Evolutionary conservation across 2,329 filamentous ascomycete genomes (phyloP).

Genomic region (Grosmannia huntii): DNA sequence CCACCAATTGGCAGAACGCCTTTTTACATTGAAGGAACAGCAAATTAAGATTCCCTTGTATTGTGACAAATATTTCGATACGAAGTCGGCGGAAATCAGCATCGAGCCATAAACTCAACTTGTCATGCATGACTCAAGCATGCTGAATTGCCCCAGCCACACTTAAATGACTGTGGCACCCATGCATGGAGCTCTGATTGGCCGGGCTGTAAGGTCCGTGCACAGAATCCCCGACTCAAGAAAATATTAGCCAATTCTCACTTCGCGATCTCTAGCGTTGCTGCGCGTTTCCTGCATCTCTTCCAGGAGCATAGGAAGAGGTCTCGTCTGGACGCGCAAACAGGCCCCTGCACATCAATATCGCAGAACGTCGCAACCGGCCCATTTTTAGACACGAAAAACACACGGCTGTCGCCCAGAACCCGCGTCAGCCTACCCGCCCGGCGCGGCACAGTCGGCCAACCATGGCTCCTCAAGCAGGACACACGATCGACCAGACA

Average conservation of each 20-base stretch:
- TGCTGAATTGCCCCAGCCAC: background rate
- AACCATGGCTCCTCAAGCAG: conserved; percentile 4
- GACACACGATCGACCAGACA: conserved; percentile 40
- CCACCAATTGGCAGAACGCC: no score
- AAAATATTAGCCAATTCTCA: conserved; percentile 8
- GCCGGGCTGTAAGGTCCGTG: background rate
- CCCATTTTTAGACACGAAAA: background rate
- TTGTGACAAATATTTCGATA: background rate
- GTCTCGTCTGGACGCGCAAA: background rate
- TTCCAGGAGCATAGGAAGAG: conserved; percentile 3
- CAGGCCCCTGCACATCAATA: background rate
- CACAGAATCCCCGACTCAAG: background rate
- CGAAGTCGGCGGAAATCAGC: background rate
- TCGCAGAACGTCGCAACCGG: background rate
- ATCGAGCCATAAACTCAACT: background rate
- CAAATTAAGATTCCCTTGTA: no score
- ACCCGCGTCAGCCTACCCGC: background rate
- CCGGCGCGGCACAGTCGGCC: background rate
- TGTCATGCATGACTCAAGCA: background rate
- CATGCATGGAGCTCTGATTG: conserved; percentile 1
- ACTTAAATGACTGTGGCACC: background rate
- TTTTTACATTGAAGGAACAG: background rate
- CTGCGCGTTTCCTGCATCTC: conserved; percentile 10
- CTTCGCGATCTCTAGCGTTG: conserved; percentile 11
- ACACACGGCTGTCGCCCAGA: background rate